A percentile compares a stretch with the other conserved stretches of the same genome.
These are phyloP conservation scores for Claviceps africana DNA, from an alignment of 2,329 filamentous ascomycete genomes.

Conservation along the genomic window DNA sequence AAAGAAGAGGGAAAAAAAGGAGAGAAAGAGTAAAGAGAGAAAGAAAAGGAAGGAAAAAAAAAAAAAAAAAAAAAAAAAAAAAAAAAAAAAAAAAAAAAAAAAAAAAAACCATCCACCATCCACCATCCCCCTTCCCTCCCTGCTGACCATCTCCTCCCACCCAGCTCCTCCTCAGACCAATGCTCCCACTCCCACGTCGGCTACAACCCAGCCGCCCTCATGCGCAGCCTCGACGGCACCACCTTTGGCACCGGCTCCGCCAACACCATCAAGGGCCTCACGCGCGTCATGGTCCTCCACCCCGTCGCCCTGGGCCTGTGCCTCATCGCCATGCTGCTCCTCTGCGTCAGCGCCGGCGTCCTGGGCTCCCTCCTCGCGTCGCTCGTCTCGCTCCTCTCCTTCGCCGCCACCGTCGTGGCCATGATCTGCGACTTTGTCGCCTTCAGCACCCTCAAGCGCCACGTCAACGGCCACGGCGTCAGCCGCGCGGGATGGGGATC, in stretches of 20 bases:
- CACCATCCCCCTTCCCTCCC: no score
- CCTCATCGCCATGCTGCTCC: slow-evolving; percentile 45
- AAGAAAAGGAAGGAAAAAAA: no score
- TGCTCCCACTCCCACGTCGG: slow-evolving; percentile 38
- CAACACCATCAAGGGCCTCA: slow-evolving; percentile 34
- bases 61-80: background rate
- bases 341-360: slow-evolving; percentile 37
- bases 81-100: background rate
- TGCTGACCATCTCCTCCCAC: background rate
- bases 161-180: slow-evolving; percentile 22
- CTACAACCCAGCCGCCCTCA: slow-evolving; percentile 37
- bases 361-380: slow-evolving; percentile 38
- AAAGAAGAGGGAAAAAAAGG: no score
- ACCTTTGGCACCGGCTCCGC: slow-evolving; percentile 28
- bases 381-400: slow-evolving; percentile 33
- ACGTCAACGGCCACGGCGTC: slow-evolving; percentile 36
- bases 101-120: background rate
- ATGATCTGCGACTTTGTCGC: slow-evolving; percentile 42
- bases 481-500: slow-evolving; percentile 34
- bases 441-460: slow-evolving; percentile 38
- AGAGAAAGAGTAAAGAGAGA: no score
- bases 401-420: slow-evolving; percentile 36
- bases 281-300: slow-evolving; percentile 47
- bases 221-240: slow-evolving; percentile 24
- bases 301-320: slow-evolving; percentile 42